Evolutionary conservation across 2,329 filamentous ascomycete species (phyloP), one percentile per base, ranked within the genome.

Genomic region (Phialocephala sp.): DNA sequence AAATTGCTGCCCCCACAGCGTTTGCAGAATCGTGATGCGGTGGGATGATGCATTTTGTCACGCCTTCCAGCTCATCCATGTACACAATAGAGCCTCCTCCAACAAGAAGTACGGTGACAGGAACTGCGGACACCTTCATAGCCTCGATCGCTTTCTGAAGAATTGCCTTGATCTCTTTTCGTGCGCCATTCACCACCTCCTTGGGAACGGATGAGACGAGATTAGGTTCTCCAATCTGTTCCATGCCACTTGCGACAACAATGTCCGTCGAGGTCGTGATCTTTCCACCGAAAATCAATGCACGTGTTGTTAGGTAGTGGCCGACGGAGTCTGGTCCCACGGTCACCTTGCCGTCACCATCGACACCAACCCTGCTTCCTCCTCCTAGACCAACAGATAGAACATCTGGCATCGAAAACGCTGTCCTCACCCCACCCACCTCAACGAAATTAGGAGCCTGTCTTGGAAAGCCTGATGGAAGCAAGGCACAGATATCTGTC

Each of bases 401-500:
- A 3, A 64, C 58, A 14, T 64, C 57, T 18, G 63, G 63, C 20
- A 60, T 60, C 3, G 63, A 58, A 18, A 64, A 64, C 2, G 59
- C 59, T 14, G 59, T 43, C 36, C 47, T 57, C 12, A 64, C 63
- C 12, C 50, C 63, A 9, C 47, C 57, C 20, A 64, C 43, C n/a
- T 56, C 47, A 2, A 52, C 41, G 6, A 39, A 61, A 37, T 57
- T 22, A 11, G 24, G 35, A 11, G 63, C 63, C 12, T 37, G 37
- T 1, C 63, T 57, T 2, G 63, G 63, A 32, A 64, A 64, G 8
- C 63, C 58, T 14, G 20, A 43, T 18, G 63, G 57, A 1, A 64
- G 63, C 14, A 64, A 27, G 6, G 22, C 35, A 20, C 85, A 84
- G 4, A 87, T 82, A 72, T 87, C 85, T 1, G 84, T 84, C 0